Evolutionary conservation across 352 stramenopile genomes (phyloP), one percentile per base, ranked within the genome.

Genomic region (Pythium rhizo-oryzae): DNA sequence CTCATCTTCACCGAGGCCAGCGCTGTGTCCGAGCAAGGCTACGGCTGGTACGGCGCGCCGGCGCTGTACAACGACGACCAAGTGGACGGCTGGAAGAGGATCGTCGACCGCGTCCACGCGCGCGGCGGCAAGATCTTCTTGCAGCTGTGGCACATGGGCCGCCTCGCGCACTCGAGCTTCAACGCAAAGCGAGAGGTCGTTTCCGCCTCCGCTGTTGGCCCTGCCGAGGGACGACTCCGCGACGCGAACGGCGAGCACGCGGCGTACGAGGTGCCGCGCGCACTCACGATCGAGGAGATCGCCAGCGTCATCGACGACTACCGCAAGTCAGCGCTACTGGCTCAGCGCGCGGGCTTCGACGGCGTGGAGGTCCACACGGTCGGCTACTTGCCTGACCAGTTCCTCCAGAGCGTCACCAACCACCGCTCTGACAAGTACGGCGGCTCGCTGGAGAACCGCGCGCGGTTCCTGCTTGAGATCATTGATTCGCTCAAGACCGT

Each of bases 1-100:
- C 39, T 60, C 33, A 60, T 60, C 33, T 35, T 60, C 54, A 25
- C 28, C 8, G 54, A 60, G 39, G 54, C 33, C 30, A 28, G 19
- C 12, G 30, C 18, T 24, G 23, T 60, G 18, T 28, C 18, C 25
- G 4, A 4, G 18, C 44, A 51, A 12, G 44, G 12, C 12, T 51
- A 28, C n/a, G 19, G 44, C 44, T 23, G 44, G 19, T 25, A 51
- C 44, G 44, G 44, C 19, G 44, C 44, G 18, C 44, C 44, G 44
- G 44, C 44, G 18, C 16, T 51, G 18, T 51, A 51, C 44, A 51
- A 23, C 4, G 44, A 51, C 16, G 44, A 16, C 44, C 44, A 51
- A 4, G 44, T 25, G 4, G 6, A 4, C 18, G 44, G 18, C 18
- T 51, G 44, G 44, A 51, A 25, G n/a, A 51, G 25, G 19, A 12